Evolutionary conservation across 2,329 filamentous ascomycete genomes (phyloP), one percentile per base, ranked within the genome.

Genomic region (Apiospora hydei): DNA sequence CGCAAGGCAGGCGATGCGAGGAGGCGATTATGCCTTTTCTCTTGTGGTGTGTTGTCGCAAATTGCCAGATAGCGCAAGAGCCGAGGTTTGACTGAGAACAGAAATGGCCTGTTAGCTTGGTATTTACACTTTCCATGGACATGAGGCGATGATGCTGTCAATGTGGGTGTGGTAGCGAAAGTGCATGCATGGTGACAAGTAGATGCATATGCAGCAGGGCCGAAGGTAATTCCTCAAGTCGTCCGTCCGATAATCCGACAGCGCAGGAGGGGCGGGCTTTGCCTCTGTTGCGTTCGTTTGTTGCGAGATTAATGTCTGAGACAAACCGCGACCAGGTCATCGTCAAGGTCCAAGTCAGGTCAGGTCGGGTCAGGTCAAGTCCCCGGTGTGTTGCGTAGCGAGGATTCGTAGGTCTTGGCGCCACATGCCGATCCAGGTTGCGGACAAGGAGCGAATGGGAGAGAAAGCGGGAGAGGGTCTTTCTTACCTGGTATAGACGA

Each of bases 81-180:
- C 8, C 57, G 57, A 11, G 57, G 14, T 64, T n/a, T 1, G 41
- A 64, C 57, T 64, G 57, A 24, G 34, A 41, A 14, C 5, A 41
- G 57, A 41, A 18, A 41, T 41, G 30, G 10, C 3, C 4, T 64
- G 57, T 64, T 18, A 64, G 57, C 34, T n/a, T n/a, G n/a, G n/a
- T 38, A 38, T 43, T 64, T 64, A 41, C 34, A 24, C 34, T 64
- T 64, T 64, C 57, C 34, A 14, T 24, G 16, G 57, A 41, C 57
- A 64, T 64, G 21, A 41, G 57, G 57, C 10, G 57, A n/a, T n/a
- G 57, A 41, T 64, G 57, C 26, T 34, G 53, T 57, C 53, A 38
- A 30, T 34, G 53, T 34, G 26, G 26, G 30, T 34, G 26, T 61
- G 30, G 30, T 38, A 34, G 57, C 57, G 34, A 64, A 64, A 64